phyloP scores from a whole-genome alignment of 2,329 filamentous ascomycete species.

The Mariannaea elegans region DNA sequence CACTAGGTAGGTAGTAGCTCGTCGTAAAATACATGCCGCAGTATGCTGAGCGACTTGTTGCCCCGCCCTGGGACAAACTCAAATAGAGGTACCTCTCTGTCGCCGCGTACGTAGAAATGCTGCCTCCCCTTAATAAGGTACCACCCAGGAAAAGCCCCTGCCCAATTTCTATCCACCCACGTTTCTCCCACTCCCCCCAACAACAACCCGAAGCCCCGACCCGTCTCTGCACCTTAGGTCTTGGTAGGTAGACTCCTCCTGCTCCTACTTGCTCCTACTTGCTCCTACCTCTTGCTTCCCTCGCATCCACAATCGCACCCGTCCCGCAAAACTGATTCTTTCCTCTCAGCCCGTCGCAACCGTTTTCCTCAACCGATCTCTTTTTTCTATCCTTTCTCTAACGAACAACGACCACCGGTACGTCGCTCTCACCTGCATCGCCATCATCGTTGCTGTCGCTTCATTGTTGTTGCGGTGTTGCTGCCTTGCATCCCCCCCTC shows the following conservation, averaged over 20 bases:
- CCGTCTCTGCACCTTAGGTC: not conserved
- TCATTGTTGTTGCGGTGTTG: constrained; percentile 24
- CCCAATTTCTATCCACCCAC: constrained; percentile 41
- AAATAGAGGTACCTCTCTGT: constrained; percentile 11
- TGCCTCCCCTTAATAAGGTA: constrained; percentile 5
- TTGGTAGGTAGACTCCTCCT: not conserved
- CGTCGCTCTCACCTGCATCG: constrained; percentile 22
- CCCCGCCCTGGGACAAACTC: constrained; percentile 14
- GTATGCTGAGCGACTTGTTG: not conserved
- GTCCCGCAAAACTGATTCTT: constrained; percentile 41
- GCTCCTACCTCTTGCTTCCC: constrained; percentile 18
- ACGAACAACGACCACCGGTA: constrained; percentile 29
- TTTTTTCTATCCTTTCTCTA: constrained; percentile 29
- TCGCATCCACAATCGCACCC: constrained; percentile 30
- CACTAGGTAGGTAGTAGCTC: constrained; percentile 1
- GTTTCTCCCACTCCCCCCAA: constrained; percentile 44
- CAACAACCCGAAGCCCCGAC: constrained; percentile 35
- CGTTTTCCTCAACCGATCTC: constrained; percentile 30
- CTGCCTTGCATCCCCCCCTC: constrained; percentile 41
- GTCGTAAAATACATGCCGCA: not conserved
- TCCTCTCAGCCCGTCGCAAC: constrained; percentile 36
- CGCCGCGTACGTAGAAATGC: constrained; percentile 2
- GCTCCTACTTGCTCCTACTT: not conserved
- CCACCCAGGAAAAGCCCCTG: constrained; percentile 39
- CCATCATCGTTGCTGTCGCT: constrained; percentile 9